Percentiles rank a stretch among this genome's conserved stretches.
phyloP scores from a whole-genome alignment of 1,284 basidiomycete species.

The Taiwanofungus camphoratus region DNA sequence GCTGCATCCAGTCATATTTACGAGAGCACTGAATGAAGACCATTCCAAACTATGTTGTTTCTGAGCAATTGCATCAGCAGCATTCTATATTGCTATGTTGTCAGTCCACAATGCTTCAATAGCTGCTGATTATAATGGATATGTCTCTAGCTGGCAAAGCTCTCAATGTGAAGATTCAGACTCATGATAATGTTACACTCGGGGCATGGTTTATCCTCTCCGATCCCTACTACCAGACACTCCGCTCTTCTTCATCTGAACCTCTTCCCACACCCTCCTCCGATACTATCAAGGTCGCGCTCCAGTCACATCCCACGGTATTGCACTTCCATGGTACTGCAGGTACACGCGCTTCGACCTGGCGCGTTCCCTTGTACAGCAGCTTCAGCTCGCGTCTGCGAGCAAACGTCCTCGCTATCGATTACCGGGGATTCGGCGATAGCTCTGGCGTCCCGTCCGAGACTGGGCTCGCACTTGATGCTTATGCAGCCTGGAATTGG shows the following conservation, averaged over 20 bases:
- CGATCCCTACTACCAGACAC: conserved; percentile 54
- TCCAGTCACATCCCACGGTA: conserved; percentile 65
- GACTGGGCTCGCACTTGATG: conserved; percentile 71
- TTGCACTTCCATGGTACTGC: conserved; percentile 92
- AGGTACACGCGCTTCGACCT: conserved; percentile 63
- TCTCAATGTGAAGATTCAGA: conserved; percentile 63
- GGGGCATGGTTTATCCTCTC: conserved; percentile 91
- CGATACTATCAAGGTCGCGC: conserved; percentile 37
- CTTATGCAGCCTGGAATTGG: conserved; percentile 80
- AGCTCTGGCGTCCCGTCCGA: conserved; percentile 77
- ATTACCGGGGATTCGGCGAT: conserved; percentile 93
- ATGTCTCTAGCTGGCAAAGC: conserved; percentile 67
- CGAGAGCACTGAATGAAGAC: too few relatives aligned
- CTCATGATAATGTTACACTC: conserved; percentile 71
- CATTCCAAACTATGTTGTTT: too few relatives aligned
- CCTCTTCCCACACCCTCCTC: conserved; percentile 29
- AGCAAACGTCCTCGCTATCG: conserved; percentile 78
- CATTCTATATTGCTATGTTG: too few relatives aligned
- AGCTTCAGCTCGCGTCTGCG: conserved; percentile 56
- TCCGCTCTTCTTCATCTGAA: conserved; percentile 25
- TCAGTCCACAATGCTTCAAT: not conserved
- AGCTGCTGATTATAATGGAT: not conserved
- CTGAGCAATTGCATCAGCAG: too few relatives aligned
- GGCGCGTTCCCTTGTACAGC: conserved; percentile 60
- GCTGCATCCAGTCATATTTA: too few relatives aligned